Evolutionary conservation across 371 early-diverging fungal species (phyloP), one percentile per base, ranked within the genome.

Genomic region (Apophysomyces elegans): DNA sequence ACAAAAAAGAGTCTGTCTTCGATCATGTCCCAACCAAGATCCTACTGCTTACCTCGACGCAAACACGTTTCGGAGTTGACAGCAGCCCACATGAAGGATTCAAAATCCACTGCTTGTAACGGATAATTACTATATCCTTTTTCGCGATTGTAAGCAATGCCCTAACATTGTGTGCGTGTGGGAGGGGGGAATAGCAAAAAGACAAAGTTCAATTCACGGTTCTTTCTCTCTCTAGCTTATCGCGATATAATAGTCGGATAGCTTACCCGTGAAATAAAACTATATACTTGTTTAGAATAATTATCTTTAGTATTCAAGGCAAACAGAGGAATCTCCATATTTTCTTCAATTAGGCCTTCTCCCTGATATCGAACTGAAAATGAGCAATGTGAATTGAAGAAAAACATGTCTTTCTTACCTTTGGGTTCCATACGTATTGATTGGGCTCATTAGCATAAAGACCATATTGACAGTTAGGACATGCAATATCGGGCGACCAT

Each of bases 71-170:
- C 79, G 18, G 90, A 73, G 77, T 90, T 80, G 35, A 83, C 74
- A n/a, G 90, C 89, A 1, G 86, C 89, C 78, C 83, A 90, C 92
- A 92, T 92, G 61, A 88, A 84, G 16, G 86, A 77, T 46, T 89
- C 78, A 56, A 93, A 88, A 69, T 92, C 86, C 16, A 90, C 74
- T 0, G 90, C 84, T 66, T 88, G 85, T 8, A 91, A 66, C 0
- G 92, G 93, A 66, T 88, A 90, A 16, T 76, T 59, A 16, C 37
- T 65, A 63, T 88, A 92, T 0, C 74, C 63, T 13, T 72, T 66
- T 8, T 74, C 63, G 50, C 64, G 59, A 59, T 93, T 92, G 59
- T 75, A 80, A 7, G 39, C 16, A 56, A 61, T 44, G 56, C 43
- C 38, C 26, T 64, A 18, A 26, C 18, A 18, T 18, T 18, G 32